Evolutionary conservation across 495 filamentous ascomycete genomes (phyloP), one percentile per base, ranked within the genome.

Genomic region (Geoglossum glabrum): DNA sequence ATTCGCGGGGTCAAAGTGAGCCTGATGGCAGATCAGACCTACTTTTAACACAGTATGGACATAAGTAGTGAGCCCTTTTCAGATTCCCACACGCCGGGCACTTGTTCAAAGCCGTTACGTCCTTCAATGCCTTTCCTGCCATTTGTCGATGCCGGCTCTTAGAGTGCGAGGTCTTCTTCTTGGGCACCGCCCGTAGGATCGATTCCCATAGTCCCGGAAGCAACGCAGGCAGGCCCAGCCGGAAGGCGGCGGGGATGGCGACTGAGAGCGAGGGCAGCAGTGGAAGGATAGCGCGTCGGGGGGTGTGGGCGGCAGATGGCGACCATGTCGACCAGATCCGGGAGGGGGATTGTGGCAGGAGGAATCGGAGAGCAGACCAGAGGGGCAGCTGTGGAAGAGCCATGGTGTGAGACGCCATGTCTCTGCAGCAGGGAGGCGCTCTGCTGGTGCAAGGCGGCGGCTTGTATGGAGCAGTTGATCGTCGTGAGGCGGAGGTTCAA

Each of bases 101-200:
- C 64, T 79, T 85, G 69, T 85, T 89, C 62, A 99, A 73, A 38
- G 76, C 75, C 55, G 81, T 90, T 23, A 94, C 80, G 66, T 97
- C 92, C 74, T 90, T 86, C 65, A 97, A 73, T 40, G 79, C 88
- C 70, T 97, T 97, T 64, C 90, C 90, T 19, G 87, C 90, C 80
- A 96, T 82, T 63, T 90, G 87, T 63, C 93, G 78, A 64, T 87
- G 82, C 61, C 92, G 83, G 73, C 86, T 94, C 76, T 94, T 96
- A 76, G 86, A 87, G 69, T 99, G 85, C 26, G 90, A 95, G 10
- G 89, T 94, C 79, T 97, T 99, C 73, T 95, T 97, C 77, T 99
- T 99, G 10, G 92, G 92, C 6, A 95, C 92, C 3, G 92, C 92
- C 61, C 82, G 81, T 34, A 99, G 80, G 38, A 97, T 78, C 1